A percentile compares a stretch with the other conserved stretches of the same genome.
Conservation (phyloP, 2,329 filamentous ascomycete genomes). For the Atkinsonella hypoxylon region DNA sequence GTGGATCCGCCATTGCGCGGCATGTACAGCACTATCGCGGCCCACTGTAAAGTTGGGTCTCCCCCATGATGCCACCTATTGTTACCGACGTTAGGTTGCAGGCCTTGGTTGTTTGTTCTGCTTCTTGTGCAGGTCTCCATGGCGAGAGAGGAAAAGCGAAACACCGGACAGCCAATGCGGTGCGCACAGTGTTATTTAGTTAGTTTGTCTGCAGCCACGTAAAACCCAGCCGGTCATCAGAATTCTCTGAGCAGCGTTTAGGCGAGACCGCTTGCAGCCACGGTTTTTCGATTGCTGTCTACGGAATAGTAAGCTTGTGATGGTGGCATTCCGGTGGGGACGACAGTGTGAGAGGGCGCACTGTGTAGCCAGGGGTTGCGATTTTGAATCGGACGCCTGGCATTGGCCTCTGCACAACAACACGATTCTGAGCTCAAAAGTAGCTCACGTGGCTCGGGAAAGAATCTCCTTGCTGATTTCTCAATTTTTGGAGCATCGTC, state of each 20-base stretch:
- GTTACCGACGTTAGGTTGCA: background rate
- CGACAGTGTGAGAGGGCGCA: conserved; percentile 3
- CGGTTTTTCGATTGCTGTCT: background rate
- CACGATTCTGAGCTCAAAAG: background rate
- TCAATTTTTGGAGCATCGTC: background rate
- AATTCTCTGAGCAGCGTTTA: conserved; percentile 3
- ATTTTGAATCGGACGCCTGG: background rate
- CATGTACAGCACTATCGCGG: conserved; percentile 1
- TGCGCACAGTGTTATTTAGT: background rate
- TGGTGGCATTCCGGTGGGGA: background rate
- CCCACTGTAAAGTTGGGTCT: background rate
- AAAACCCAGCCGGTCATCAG: conserved; percentile 8
- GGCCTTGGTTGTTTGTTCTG: background rate
- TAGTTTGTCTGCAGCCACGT: background rate
- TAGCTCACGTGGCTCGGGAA: background rate
- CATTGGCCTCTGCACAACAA: background rate
- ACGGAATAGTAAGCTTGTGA: background rate
- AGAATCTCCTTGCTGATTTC: background rate
- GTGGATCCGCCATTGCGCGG: conserved; percentile 4
- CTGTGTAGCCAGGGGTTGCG: conserved; percentile 2
- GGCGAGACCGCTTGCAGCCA: conserved; percentile 8
- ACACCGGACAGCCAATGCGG: background rate
- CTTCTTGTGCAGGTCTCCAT: background rate
- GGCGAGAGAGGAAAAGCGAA: background rate
- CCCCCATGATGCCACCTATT: conserved; percentile 1